Evolutionary conservation across 768 basidiomycete genomes (phyloP).

Genomic region (Pisolithus microcarpus): DNA sequence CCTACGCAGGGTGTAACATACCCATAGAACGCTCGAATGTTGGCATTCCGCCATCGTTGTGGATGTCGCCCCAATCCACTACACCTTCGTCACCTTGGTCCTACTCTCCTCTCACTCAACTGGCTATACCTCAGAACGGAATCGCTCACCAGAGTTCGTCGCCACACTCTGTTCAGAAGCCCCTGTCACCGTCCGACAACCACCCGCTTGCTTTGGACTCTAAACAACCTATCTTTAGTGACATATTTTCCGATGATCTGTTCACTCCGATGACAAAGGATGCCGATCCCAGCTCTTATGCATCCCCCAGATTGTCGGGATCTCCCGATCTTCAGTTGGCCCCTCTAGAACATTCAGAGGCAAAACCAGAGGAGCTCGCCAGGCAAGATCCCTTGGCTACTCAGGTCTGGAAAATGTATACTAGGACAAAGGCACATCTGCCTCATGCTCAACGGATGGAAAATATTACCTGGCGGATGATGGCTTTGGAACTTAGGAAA

Average conservation of each 20-base stretch:
- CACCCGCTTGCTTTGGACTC: constrained; percentile 42
- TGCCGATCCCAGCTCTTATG: constrained; percentile 44
- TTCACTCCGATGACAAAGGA: constrained; percentile 33
- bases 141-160: constrained; percentile 25
- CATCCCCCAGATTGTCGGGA: constrained; percentile 60
- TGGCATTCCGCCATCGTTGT: constrained; percentile 67
- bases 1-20: constrained; percentile 21
- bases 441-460: constrained; percentile 96
- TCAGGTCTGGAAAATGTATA: constrained; percentile 96
- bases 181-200: constrained; percentile 36
- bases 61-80: constrained; percentile 71
- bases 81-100: constrained; percentile 37
- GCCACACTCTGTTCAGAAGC: constrained; percentile 29
- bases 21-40: constrained; percentile 44
- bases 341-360: constrained; percentile 35
- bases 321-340: constrained; percentile 58
- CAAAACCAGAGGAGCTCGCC: constrained; percentile 59
- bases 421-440: constrained; percentile 79
- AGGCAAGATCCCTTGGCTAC: constrained; percentile 88
- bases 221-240: constrained; percentile 58
- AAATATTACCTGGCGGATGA: constrained; percentile 97
- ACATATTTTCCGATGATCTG: constrained; percentile 66
- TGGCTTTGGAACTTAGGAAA: constrained; percentile 91
- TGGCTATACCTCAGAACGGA: constrained; percentile 30
- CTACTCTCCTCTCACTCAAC: constrained; percentile 33